A percentile compares a stretch with the other conserved stretches of the same genome.
Conservation (phyloP, 148 eudicot species). For the Amaranthus palmeri region DNA sequence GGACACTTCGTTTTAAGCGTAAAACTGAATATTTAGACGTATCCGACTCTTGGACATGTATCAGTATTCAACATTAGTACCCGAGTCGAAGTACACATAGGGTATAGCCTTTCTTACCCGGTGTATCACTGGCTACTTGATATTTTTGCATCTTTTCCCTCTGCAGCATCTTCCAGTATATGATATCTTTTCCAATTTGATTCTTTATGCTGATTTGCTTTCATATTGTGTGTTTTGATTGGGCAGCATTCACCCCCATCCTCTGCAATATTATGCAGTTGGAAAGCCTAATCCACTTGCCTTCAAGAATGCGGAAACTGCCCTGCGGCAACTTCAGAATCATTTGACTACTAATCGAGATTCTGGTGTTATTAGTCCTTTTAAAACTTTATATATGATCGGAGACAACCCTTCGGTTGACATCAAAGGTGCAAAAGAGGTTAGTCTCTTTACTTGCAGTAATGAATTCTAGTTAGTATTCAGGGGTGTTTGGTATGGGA, state of each 20-base stretch:
- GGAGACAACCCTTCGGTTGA: slow-evolving; percentile 95
- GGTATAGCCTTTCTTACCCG: neutral
- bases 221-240: slow-evolving; percentile 12
- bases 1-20: no score
- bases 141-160: neutral
- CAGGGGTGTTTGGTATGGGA: no score
- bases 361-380: slow-evolving; percentile 29
- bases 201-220: neutral
- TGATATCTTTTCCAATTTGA: neutral
- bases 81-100: no score
- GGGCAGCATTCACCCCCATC: slow-evolving; percentile 74
- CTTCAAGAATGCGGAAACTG: slow-evolving; percentile 72
- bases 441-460: slow-evolving; percentile 18
- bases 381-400: slow-evolving; percentile 77
- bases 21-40: no score
- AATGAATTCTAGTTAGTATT: neutral
- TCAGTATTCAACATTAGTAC: no score
- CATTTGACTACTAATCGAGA: slow-evolving; percentile 17
- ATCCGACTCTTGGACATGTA: no score
- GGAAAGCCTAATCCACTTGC: slow-evolving; percentile 85
- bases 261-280: slow-evolving; percentile 66
- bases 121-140: neutral
- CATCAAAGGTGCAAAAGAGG: slow-evolving; percentile 88
- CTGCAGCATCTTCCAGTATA: slow-evolving; percentile 4
- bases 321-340: slow-evolving; percentile 35